Percentiles rank a stretch among this genome's conserved stretches.
Conservation (phyloP, 805 yeast species). For the Spathaspora passalidarum region DNA sequence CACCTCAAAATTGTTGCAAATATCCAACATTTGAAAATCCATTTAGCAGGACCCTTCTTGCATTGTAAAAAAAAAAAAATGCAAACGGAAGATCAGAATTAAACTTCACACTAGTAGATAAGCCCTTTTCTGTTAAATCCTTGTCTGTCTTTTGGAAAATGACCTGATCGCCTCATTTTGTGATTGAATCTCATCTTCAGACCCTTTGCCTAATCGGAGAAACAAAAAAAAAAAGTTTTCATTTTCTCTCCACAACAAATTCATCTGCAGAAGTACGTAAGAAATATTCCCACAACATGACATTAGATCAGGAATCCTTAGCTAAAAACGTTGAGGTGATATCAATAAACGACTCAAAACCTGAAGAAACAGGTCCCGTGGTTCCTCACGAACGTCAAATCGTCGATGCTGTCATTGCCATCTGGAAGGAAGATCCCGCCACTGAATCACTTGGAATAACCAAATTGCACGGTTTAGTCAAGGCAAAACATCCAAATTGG, state of each 20-base stretch:
- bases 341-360: conserved; percentile 30
- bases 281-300: conserved; percentile 2
- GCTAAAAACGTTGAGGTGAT: conserved; percentile 31
- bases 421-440: conserved; percentile 68
- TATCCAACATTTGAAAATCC: too few species aligned
- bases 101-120: too few species aligned
- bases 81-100: too few species aligned
- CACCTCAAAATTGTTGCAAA: too few species aligned
- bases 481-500: conserved; percentile 59
- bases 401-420: conserved; percentile 54
- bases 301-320: conserved; percentile 5
- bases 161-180: background rate
- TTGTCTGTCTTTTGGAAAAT: too few species aligned
- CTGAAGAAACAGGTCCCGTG: conserved; percentile 20
- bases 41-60: too few species aligned
- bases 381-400: conserved; percentile 60
- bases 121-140: too few species aligned
- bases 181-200: background rate
- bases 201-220: background rate
- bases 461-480: conserved; percentile 51
- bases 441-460: conserved; percentile 56
- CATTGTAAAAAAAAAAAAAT: too few species aligned
- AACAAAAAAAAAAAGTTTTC: background rate
- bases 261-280: background rate
- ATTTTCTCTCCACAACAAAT: background rate